Evolutionary conservation across 2,329 filamentous ascomycete genomes (phyloP).

Genomic region (Myriosclerotinia scirpicola): DNA sequence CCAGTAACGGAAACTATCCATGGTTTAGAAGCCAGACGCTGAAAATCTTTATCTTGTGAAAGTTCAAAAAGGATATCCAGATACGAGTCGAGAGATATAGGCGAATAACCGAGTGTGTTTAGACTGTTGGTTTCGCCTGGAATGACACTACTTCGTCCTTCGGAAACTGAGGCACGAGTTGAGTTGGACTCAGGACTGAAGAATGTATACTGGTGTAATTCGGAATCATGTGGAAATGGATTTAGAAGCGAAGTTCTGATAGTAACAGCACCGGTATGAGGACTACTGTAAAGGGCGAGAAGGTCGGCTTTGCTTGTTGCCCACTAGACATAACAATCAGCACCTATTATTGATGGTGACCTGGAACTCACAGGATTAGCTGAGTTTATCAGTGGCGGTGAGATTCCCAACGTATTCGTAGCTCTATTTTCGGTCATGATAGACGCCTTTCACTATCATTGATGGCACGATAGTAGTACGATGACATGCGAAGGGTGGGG

Average conservation of each 20-base stretch:
- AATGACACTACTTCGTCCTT: constrained; percentile 27
- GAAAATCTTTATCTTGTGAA: constrained; percentile 33
- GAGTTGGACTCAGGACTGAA: constrained; percentile 51
- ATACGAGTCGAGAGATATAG: constrained; percentile 59
- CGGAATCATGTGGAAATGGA: constrained; percentile 62
- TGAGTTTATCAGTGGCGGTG: constrained; percentile 66
- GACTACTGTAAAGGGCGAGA: constrained; percentile 56
- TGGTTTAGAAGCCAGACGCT: constrained; percentile 48
- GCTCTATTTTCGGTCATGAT: not conserved
- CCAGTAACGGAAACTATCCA: constrained; percentile 74
- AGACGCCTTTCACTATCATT: not conserved
- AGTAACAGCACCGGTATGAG: constrained; percentile 70
- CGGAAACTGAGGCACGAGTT: constrained; percentile 26
- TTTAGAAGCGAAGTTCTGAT: constrained; percentile 66
- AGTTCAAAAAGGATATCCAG: constrained; percentile 56
- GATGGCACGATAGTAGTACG: not conserved
- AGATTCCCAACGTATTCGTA: constrained; percentile 24
- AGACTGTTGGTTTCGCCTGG: constrained; percentile 49
- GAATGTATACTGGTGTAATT: constrained; percentile 71
- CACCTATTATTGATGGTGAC: not conserved
- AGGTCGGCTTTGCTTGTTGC: constrained; percentile 66
- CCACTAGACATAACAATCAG: constrained; percentile 48
- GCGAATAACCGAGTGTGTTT: constrained; percentile 76
- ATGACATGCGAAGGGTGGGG: not conserved
- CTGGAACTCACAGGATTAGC: constrained; percentile 53